phyloP scores from a whole-genome alignment of 306 rosid species.

The Boehmeria nivea region DNA sequence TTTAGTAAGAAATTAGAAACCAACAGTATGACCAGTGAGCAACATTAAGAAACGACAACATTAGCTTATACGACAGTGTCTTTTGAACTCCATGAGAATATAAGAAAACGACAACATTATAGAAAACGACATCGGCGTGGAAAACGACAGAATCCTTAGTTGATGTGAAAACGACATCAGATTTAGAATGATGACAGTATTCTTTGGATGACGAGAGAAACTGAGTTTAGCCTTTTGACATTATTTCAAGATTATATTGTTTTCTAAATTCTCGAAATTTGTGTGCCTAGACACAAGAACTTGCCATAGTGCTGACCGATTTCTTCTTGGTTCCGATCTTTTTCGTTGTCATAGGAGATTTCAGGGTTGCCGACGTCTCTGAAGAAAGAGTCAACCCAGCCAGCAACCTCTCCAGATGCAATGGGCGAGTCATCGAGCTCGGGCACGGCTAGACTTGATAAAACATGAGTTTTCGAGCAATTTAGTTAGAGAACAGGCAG shows the following conservation, averaged over 20 bases:
- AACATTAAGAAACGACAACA: neutral
- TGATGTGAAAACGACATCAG: too few species aligned
- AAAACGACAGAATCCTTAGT: too few species aligned
- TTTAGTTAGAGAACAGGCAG: too few species aligned
- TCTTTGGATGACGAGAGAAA: neutral
- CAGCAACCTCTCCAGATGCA: slow-evolving; percentile 83
- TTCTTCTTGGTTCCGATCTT: neutral
- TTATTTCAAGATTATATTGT: too few species aligned
- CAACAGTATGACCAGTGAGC: neutral
- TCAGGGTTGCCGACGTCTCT: slow-evolving; percentile 72
- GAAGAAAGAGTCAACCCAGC: slow-evolving; percentile 63
- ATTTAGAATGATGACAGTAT: neutral
- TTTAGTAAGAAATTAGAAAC: too few species aligned
- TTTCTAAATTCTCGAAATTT: too few species aligned
- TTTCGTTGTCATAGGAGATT: slow-evolving; percentile 56
- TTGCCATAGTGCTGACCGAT: too few species aligned
- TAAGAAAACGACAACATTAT: too few species aligned
- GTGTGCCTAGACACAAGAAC: neutral
- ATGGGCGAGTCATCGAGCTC: slow-evolving; percentile 96
- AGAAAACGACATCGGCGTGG: too few species aligned
- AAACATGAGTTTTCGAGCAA: slow-evolving; percentile 2
- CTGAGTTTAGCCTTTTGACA: too few species aligned
- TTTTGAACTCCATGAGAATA: too few species aligned
- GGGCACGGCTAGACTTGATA: slow-evolving; percentile 77
- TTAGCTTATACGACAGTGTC: too few species aligned